A percentile compares a stretch with the other conserved stretches of the same genome.
These are phyloP conservation scores for Panellus pusillus DNA, from an alignment of 768 basidiomycete species.

Conservation along the genomic window DNA sequence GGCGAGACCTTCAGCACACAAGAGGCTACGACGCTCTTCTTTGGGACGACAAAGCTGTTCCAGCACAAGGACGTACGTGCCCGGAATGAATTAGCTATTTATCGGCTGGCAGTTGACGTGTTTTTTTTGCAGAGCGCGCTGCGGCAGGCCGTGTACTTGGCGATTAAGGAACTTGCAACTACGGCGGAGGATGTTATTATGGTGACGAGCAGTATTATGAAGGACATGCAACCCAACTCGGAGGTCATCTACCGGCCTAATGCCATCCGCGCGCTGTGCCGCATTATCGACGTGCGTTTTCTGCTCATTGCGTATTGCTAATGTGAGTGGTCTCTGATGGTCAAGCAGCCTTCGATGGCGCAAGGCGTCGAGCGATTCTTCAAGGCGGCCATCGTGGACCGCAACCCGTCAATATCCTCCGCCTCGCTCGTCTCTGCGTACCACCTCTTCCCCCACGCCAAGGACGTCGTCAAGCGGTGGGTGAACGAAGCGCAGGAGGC, in stretches of 20 bases:
- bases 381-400: slow-evolving; percentile 98
- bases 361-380: slow-evolving; percentile 99
- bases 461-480: slow-evolving; percentile 97
- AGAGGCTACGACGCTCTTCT: slow-evolving; percentile 97
- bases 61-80: slow-evolving; percentile 96
- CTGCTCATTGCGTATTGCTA: neutral
- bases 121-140: slow-evolving; percentile 70
- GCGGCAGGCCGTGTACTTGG: slow-evolving; percentile 96
- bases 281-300: slow-evolving; percentile 91
- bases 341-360: slow-evolving; percentile 89
- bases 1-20: slow-evolving; percentile 94
- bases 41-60: slow-evolving; percentile 97
- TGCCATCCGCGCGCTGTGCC: slow-evolving; percentile 92
- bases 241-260: slow-evolving; percentile 99
- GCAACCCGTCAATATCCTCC: slow-evolving; percentile 91
- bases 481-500: slow-evolving; percentile 99
- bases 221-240: slow-evolving; percentile 99
- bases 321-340: slow-evolving; percentile 7
- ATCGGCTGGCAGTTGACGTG: neutral
- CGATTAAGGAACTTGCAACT: slow-evolving; percentile 95
- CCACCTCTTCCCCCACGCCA: slow-evolving; percentile 90
- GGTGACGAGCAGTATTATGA: slow-evolving; percentile 99
- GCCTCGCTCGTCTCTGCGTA: slow-evolving; percentile 97
- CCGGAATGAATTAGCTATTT: neutral
- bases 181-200: slow-evolving; percentile 99